Evolutionary conservation across 176 grass and related monocot species (phyloP).

Genomic region (Bothriochloa decipiens): DNA sequence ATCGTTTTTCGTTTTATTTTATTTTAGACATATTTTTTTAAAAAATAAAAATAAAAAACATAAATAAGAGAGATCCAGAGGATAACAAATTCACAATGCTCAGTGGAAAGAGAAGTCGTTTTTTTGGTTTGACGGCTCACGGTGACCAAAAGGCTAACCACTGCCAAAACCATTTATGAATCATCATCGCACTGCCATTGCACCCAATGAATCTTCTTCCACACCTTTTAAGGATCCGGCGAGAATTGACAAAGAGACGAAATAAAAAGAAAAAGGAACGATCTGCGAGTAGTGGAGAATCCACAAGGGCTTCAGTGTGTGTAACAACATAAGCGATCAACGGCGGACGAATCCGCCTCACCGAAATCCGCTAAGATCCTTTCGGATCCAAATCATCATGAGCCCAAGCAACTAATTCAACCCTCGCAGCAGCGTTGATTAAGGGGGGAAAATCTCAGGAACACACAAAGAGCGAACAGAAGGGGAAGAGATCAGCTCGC

Average conservation of each 20-base stretch:
- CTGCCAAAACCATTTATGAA: conserved; percentile 26
- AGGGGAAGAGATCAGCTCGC: neutral
- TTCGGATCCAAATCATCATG: conserved; percentile 63
- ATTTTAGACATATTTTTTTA: no score
- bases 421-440: neutral
- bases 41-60: neutral
- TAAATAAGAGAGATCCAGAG: neutral
- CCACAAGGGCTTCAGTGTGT: conserved; percentile 43
- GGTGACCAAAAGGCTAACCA: conserved; percentile 11
- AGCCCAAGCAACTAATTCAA: neutral
- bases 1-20: no score
- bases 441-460: neutral
- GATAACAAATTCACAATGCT: conserved; percentile 32
- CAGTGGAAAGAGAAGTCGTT: conserved; percentile 74
- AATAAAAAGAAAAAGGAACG: neutral
- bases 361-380: conserved; percentile 66
- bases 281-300: neutral
- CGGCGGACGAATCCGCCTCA: conserved; percentile 45
- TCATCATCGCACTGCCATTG: conserved; percentile 35
- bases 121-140: conserved; percentile 53
- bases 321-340: conserved; percentile 63
- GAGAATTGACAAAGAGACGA: neutral
- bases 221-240: neutral
- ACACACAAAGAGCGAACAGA: neutral
- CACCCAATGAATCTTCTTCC: neutral